A percentile compares a stretch with the other conserved stretches of the same genome.
Evolutionary conservation across 2,329 filamentous ascomycete genomes (phyloP).

Genomic region (Penicillium sp.): DNA sequence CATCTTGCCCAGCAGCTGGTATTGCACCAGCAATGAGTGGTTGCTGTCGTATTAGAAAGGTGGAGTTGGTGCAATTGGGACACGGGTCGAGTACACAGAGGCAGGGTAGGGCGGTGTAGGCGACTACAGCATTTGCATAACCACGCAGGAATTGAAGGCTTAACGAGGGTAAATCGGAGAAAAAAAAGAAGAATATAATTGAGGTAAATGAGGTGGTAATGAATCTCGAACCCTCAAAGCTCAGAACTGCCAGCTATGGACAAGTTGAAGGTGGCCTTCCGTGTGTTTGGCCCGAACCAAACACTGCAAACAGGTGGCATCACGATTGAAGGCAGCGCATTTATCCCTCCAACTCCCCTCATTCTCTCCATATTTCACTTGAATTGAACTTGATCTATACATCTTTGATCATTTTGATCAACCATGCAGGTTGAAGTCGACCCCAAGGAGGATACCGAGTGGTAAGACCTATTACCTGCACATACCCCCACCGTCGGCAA

Average conservation of each 20-base stretch:
- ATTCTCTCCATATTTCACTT: conserved; percentile 2
- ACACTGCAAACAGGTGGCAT: conserved; percentile 44
- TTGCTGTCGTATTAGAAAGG: conserved; percentile 23
- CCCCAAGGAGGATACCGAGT: conserved; percentile 97
- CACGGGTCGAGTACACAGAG: conserved; percentile 26
- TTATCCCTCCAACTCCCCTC: conserved; percentile 7
- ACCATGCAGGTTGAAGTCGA: conserved; percentile 77
- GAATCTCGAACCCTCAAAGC: conserved; percentile 21
- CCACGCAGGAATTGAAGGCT: conserved; percentile 8
- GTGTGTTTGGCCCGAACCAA: conserved; percentile 34
- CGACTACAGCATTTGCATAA: conserved; percentile 27
- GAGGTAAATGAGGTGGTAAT: conserved; percentile 18
- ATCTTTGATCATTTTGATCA: conserved; percentile 2
- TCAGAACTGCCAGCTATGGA: conserved; percentile 25
- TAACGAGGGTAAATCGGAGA: background rate
- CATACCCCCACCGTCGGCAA: conserved; percentile 11
- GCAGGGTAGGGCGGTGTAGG: conserved; percentile 26
- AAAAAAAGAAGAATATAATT: conserved; percentile 5
- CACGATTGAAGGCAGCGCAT: conserved; percentile 17
- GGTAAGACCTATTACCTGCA: conserved; percentile 54
- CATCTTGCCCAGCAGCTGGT: conserved; percentile 57
- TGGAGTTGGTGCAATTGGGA: conserved; percentile 29
- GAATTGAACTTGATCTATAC: background rate
- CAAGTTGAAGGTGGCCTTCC: conserved; percentile 43
- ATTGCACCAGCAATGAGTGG: conserved; percentile 32